Evolutionary conservation across 768 basidiomycete species (phyloP).

Genomic region (Panellus pusillus): DNA sequence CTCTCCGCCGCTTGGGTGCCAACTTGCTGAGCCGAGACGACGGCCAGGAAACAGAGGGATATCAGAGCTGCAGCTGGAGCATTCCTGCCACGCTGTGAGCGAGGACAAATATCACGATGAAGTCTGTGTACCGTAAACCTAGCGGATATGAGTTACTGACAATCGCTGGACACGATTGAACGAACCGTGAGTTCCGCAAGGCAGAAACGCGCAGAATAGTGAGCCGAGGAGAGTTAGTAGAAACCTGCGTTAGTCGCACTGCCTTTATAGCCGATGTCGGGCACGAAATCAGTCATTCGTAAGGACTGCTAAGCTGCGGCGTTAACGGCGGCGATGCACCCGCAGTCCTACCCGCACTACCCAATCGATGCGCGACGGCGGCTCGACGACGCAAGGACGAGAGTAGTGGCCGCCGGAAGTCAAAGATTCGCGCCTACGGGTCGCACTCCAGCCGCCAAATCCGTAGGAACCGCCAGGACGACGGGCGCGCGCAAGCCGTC

Average conservation of each 20-base stretch:
- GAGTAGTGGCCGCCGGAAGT: no score
- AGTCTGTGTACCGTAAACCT: neutral
- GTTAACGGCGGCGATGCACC: no score
- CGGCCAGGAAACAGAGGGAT: slow-evolving; percentile 40
- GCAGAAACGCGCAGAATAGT: slow-evolving; percentile 4
- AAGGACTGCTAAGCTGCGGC: no score
- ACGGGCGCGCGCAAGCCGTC: no score
- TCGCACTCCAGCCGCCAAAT: no score
- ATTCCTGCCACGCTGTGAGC: slow-evolving; percentile 21
- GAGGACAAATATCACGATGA: no score
- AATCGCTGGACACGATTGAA: neutral
- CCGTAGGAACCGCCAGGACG: no score
- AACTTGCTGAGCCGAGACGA: slow-evolving; percentile 50
- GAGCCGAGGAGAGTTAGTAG: slow-evolving; percentile 6
- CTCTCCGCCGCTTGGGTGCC: slow-evolving; percentile 48
- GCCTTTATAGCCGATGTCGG: slow-evolving; percentile 10
- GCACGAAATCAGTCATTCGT: neutral
- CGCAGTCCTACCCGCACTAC: no score
- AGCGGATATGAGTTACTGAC: neutral
- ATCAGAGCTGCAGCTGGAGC: slow-evolving; percentile 41
- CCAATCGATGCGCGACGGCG: no score
- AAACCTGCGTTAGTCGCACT: neutral
- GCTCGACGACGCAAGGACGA: no score
- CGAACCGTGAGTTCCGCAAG: slow-evolving; percentile 8
- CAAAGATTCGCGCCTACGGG: no score